These are phyloP conservation scores for Phaeosphaeria sp. DNA, from an alignment of 2,329 filamentous ascomycete genomes.

Conservation along the genomic window DNA sequence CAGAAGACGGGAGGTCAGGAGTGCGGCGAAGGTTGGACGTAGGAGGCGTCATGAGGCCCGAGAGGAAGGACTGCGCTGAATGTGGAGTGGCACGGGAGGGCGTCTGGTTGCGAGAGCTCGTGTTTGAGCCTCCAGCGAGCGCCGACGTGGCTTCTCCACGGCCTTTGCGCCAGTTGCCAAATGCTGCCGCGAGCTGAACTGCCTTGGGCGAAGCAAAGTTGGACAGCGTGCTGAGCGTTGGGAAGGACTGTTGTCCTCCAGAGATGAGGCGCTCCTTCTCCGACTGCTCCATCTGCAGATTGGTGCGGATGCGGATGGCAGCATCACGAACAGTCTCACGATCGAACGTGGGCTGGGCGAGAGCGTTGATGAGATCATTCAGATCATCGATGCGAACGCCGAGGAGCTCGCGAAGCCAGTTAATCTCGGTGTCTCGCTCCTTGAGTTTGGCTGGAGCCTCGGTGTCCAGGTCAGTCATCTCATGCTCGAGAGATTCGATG, in stretches of 20 bases:
- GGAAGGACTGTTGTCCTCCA: slow-evolving; percentile 65
- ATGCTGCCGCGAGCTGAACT: slow-evolving; percentile 93
- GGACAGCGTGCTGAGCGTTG: slow-evolving; percentile 78
- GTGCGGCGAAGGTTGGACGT: slow-evolving; percentile 73
- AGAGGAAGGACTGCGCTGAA: slow-evolving; percentile 68
- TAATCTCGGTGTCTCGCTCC: slow-evolving; percentile 92
- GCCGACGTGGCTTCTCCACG: slow-evolving; percentile 57
- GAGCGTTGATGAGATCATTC: slow-evolving; percentile 83
- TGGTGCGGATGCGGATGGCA: slow-evolving; percentile 89
- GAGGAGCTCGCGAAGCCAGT: slow-evolving; percentile 91
- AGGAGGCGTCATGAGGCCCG: slow-evolving; percentile 89
- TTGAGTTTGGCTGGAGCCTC: slow-evolving; percentile 83
- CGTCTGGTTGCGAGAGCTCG: slow-evolving; percentile 39
- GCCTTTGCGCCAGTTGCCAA: slow-evolving; percentile 88
- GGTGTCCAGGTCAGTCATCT: slow-evolving; percentile 71
- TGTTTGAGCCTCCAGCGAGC: slow-evolving; percentile 40
- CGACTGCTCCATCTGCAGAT: slow-evolving; percentile 97
- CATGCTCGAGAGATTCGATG: slow-evolving; percentile 84
- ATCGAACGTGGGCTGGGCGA: slow-evolving; percentile 78
- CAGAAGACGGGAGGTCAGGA: slow-evolving; percentile 53
- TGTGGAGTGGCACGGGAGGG: slow-evolving; percentile 50
- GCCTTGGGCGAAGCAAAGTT: slow-evolving; percentile 82
- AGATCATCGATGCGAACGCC: slow-evolving; percentile 90
- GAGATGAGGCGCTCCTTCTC: slow-evolving; percentile 86
- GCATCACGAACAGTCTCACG: slow-evolving; percentile 83